These are phyloP conservation scores for Rhipidocladum racemiflorum DNA, from an alignment of 176 grass and related monocot genomes.

Conservation along the genomic window DNA sequence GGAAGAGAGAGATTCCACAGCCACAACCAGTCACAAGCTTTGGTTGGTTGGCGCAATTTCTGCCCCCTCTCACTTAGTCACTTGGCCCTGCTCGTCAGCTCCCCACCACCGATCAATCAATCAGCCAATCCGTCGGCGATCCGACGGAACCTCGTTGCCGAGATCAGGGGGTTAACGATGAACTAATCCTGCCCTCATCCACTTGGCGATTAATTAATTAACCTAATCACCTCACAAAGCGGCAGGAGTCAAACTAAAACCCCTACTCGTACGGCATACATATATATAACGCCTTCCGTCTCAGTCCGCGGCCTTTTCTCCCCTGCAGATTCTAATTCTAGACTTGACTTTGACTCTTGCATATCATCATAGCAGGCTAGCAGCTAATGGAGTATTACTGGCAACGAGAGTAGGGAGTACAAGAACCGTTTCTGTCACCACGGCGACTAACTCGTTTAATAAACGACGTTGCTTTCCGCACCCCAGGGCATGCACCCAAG, in stretches of 20 bases:
- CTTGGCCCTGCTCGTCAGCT: slow-evolving; percentile 27
- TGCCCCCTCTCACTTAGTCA: slow-evolving; percentile 16
- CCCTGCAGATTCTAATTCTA: neutral
- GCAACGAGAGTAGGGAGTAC: too few relatives aligned
- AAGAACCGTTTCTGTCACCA: neutral
- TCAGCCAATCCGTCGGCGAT: neutral
- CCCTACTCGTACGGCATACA: neutral
- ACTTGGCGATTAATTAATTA: neutral
- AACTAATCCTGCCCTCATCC: neutral
- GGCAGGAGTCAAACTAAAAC: neutral
- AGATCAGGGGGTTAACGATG: neutral
- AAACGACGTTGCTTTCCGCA: neutral
- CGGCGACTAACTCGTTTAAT: neutral
- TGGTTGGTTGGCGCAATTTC: slow-evolving; percentile 11
- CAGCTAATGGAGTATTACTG: too few relatives aligned
- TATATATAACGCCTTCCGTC: slow-evolving; percentile 11
- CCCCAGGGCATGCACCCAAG: neutral
- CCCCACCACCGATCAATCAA: neutral
- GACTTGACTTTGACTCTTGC: neutral
- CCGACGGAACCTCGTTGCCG: neutral
- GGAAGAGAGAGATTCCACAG: neutral
- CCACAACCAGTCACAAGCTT: neutral
- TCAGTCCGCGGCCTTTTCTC: neutral
- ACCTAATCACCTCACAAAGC: neutral
- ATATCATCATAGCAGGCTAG: too few relatives aligned